Percentiles rank a stretch among this genome's conserved stretches.
These are phyloP conservation scores for Calonectria montana DNA, from an alignment of 2,329 filamentous ascomycete genomes.

Conservation along the genomic window DNA sequence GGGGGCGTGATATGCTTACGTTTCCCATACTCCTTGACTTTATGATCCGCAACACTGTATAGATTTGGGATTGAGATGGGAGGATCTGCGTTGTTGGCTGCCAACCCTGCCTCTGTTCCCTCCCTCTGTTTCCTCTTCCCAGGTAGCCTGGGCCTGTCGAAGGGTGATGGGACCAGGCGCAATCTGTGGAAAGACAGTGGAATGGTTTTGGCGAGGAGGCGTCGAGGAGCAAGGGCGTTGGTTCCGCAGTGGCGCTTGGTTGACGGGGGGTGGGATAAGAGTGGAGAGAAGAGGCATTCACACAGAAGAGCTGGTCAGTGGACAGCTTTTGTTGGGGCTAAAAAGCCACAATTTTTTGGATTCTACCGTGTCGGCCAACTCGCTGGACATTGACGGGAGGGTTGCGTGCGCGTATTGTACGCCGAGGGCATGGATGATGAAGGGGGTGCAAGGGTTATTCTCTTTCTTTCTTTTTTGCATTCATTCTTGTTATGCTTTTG, in stretches of 20 bases:
- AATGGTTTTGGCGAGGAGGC: slow-evolving; percentile 2
- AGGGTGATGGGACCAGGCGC: not conserved
- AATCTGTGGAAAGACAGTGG: not conserved
- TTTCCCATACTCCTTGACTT: not conserved
- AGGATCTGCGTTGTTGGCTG: not conserved
- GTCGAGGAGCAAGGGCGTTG: not conserved
- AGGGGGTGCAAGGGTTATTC: not conserved
- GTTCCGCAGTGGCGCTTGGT: slow-evolving; percentile 7
- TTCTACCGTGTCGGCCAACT: not conserved
- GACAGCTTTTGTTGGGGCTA: not conserved
- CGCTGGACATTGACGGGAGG: not conserved
- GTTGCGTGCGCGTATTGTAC: not conserved
- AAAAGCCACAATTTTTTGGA: slow-evolving; percentile 1
- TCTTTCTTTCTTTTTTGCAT: not conserved
- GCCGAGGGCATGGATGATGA: not conserved
- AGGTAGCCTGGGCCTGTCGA: not conserved
- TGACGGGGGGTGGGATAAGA: not conserved
- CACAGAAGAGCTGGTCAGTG: not conserved
- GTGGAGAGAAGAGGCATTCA: slow-evolving; percentile 1
- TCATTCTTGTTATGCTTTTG: too few relatives aligned
- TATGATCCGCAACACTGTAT: not conserved
- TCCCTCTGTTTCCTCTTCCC: too few relatives aligned
- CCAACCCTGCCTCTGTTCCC: not conserved
- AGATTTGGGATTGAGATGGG: not conserved
- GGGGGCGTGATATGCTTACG: not conserved